Evolutionary conservation across 2,329 filamentous ascomycete species (phyloP), one percentile per base, ranked within the genome.

Genomic region (Phialophora expanda): DNA sequence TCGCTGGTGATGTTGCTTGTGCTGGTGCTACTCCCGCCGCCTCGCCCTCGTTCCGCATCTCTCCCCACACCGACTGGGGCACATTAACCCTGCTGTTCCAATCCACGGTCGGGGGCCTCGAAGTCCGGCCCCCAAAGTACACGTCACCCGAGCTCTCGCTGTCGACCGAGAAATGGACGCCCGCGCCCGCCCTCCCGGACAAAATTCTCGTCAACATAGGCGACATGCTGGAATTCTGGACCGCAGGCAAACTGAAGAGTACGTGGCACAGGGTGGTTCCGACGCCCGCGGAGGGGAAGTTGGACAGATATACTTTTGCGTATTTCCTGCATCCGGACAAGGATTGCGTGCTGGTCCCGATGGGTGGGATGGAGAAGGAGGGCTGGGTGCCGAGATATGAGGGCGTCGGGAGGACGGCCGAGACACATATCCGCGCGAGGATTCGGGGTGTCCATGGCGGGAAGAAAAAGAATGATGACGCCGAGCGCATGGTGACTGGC

Each of bases 221-320:
- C 4, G 61, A 64, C 46, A 66, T 66, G 65, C 65, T 66, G 20
- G 65, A 66, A 28, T 66, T 66, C 61, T 66, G 61, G 65, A 66
- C 65, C 5, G 61, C 65, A 14, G 65, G 65, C 11, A 55, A 56
- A 14, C 32, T 66, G 24, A 66, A 66, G 65, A 63, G 60, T 11
- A 66, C 65, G 11, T 63, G 64, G 64, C 64, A 66, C 22, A 54
- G 64, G 3, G 64, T 66, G 12, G 64, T 66, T 12, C 65, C 60
- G 5, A 61, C 58, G 12, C 41, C 60, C 4, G 24, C 44, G 2
- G 59, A 63, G n/a, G 56, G 60, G 28, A 48, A 28, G 3, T 14
- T 66, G 30, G 65, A 66, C 51, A 50, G 65, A 24, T 66, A 66
- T 30, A 66, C 61, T 11, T 66, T 66, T 61, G 61, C 61, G 17